Evolutionary conservation across 306 rosid genomes (phyloP).

Genomic region (Rosa multiflora): DNA sequence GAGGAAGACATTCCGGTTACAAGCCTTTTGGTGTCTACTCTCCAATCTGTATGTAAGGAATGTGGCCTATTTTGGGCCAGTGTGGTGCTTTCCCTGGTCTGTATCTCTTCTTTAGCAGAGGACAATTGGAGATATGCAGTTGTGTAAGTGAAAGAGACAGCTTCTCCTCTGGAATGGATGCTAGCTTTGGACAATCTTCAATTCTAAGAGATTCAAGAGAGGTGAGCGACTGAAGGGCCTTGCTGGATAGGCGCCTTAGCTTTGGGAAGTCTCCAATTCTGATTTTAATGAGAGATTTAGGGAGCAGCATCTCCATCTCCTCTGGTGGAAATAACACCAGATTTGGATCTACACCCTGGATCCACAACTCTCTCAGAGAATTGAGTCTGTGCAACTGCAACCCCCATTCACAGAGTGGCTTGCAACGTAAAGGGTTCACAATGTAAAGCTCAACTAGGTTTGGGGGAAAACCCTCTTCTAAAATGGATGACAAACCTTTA

Average conservation of each 20-base stretch:
- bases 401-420: not conserved
- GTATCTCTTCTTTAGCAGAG: not conserved
- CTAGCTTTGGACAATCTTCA: not conserved
- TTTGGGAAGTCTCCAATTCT: not conserved
- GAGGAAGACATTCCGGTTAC: not conserved
- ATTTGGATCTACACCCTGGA: not conserved
- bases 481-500: not conserved
- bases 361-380: not conserved
- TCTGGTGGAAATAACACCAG: not conserved
- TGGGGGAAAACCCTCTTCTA: not conserved
- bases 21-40: not conserved
- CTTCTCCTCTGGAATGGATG: not conserved
- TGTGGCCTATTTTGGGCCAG: not conserved
- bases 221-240: not conserved
- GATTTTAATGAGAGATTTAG: not conserved
- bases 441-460: not conserved
- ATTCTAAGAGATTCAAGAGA: conserved; percentile 10
- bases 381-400: conserved; percentile 8
- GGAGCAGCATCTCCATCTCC: not conserved
- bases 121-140: not conserved
- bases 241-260: not conserved
- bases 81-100: not conserved
- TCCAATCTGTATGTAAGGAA: not conserved
- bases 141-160: not conserved
- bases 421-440: not conserved